Conservation (phyloP, 805 yeast genomes). For the Starmerella floricola region DNA sequence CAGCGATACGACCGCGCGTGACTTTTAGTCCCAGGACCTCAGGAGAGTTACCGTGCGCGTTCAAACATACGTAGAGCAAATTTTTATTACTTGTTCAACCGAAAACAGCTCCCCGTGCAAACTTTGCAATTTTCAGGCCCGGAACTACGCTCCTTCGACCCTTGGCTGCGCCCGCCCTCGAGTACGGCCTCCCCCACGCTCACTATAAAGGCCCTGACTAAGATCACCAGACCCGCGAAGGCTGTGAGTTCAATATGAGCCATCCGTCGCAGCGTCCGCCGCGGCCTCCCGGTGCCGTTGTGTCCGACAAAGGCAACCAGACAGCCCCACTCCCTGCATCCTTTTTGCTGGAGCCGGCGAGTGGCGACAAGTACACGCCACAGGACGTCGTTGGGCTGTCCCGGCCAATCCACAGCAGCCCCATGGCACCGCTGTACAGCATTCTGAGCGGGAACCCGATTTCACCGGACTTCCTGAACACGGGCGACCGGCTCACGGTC, state of each 20-base stretch:
- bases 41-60: too few species aligned
- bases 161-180: too few species aligned
- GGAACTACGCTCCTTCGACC: too few species aligned
- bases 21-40: background rate
- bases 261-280: slow-evolving; percentile 1
- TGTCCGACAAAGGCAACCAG: slow-evolving; percentile 13
- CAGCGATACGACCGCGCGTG: too few species aligned
- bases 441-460: slow-evolving; percentile 29
- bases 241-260: background rate
- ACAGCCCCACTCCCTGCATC: slow-evolving; percentile 9
- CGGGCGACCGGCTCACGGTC: slow-evolving; percentile 15
- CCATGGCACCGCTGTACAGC: slow-evolving; percentile 23
- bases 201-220: too few species aligned
- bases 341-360: slow-evolving; percentile 6
- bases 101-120: too few species aligned
- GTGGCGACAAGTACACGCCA: slow-evolving; percentile 28
- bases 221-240: background rate
- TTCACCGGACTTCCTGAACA: slow-evolving; percentile 19
- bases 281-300: slow-evolving; percentile 16
- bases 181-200: too few species aligned
- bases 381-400: slow-evolving; percentile 28
- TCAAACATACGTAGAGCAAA: too few species aligned
- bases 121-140: too few species aligned
- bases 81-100: too few species aligned
- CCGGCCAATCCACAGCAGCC: slow-evolving; percentile 24